Conservation (phyloP, 2,329 filamentous ascomycete genomes). For the Sporothrix sp. region DNA sequence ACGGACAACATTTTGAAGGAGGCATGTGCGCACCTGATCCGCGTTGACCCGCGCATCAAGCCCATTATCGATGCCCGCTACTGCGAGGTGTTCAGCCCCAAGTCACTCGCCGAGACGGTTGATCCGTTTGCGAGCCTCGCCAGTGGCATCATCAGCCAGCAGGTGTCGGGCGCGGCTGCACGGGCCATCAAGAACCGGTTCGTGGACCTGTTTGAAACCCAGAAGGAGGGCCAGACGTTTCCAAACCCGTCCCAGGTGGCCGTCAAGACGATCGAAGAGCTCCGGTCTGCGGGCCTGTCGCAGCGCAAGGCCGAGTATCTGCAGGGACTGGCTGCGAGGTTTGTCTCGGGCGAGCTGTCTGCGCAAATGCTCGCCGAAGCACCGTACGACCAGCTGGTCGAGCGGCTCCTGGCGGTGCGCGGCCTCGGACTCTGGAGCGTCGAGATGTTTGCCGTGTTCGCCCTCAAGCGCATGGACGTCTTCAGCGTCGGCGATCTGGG, state of each 20-base stretch:
- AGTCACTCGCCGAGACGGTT: constrained; percentile 71
- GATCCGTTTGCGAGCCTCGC: constrained; percentile 80
- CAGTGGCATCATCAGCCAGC: constrained; percentile 89
- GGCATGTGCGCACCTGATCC: constrained; percentile 64
- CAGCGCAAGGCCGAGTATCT: constrained; percentile 96
- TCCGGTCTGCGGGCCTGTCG: constrained; percentile 80
- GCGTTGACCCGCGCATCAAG: constrained; percentile 61
- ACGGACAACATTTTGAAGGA: constrained; percentile 64
- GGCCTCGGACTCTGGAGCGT: constrained; percentile 86
- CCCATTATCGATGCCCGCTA: constrained; percentile 62
- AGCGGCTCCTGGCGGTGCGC: constrained; percentile 72
- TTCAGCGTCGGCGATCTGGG: constrained; percentile 88
- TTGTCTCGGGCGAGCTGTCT: constrained; percentile 62
- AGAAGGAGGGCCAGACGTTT: constrained; percentile 39
- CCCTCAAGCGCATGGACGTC: constrained; percentile 87
- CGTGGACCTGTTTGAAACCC: constrained; percentile 56
- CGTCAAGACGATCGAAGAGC: constrained; percentile 47
- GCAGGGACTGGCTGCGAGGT: constrained; percentile 73
- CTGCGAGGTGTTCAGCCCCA: constrained; percentile 71
- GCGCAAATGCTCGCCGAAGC: constrained; percentile 67
- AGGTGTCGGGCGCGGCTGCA: constrained; percentile 88
- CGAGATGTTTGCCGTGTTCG: constrained; percentile 97
- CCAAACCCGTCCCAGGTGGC: constrained; percentile 69
- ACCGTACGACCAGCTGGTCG: constrained; percentile 75
- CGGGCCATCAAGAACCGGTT: constrained; percentile 83